phyloP scores from a whole-genome alignment of 345 rosid species.

The Melaleuca quinquenervia region DNA sequence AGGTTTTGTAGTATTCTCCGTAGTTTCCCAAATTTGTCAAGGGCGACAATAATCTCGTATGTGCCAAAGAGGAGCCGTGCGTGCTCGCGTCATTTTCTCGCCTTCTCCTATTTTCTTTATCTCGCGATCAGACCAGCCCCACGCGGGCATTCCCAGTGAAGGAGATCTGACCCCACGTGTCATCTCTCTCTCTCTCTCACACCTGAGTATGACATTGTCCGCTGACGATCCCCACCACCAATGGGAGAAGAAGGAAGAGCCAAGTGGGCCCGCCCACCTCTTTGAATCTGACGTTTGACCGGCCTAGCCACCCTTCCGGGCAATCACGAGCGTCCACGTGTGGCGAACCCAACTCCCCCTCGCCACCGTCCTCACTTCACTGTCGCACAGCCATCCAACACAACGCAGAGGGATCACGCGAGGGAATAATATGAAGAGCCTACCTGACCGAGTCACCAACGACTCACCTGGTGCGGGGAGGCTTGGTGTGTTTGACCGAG shows the following conservation, averaged over 20 bases:
- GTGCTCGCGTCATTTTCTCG: background rate
- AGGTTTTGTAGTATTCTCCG: background rate
- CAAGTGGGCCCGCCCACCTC: background rate
- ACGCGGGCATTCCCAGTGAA: background rate
- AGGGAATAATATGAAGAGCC: background rate
- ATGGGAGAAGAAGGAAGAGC: background rate
- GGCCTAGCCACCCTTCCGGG: background rate
- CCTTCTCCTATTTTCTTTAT: no score
- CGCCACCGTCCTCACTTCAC: background rate
- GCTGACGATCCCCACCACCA: background rate
- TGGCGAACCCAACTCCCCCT: background rate
- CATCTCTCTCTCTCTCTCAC: background rate
- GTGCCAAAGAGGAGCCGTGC: background rate
- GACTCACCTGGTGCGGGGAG: background rate
- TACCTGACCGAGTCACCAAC: background rate
- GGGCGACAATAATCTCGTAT: background rate
- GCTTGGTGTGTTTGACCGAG: background rate
- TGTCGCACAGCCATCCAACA: background rate
- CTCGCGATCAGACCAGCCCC: background rate
- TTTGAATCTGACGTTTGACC: background rate
- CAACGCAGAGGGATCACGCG: background rate
- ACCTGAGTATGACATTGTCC: background rate
- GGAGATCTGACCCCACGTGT: background rate
- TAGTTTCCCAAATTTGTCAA: background rate
- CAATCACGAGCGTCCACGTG: background rate